Evolutionary conservation across 495 filamentous ascomycete genomes (phyloP).

Genomic region (Penicillium bialowiezense): DNA sequence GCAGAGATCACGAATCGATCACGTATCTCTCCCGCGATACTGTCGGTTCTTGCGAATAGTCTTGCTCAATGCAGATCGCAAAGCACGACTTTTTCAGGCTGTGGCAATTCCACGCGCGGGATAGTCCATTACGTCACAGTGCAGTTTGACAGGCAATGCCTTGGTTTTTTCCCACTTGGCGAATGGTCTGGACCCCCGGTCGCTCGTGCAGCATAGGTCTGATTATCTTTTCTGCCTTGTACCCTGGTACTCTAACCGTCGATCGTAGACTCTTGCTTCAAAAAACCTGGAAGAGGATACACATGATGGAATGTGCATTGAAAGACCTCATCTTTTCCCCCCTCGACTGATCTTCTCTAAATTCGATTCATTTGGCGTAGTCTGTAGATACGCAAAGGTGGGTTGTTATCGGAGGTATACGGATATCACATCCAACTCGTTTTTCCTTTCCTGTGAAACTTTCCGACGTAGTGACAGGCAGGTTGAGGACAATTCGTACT

Average conservation of each 20-base stretch:
- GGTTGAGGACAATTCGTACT: too few species aligned
- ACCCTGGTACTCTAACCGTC: not conserved
- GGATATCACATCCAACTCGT: not conserved
- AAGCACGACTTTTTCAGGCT: not conserved
- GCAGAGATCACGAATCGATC: not conserved
- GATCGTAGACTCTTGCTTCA: not conserved
- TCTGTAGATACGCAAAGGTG: not conserved
- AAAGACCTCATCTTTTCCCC: not conserved
- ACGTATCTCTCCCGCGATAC: not conserved
- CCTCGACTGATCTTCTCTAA: not conserved
- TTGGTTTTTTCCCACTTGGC: conserved; percentile 22
- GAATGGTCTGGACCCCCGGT: conserved; percentile 17
- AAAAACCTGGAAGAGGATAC: not conserved
- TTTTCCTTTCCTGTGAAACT: not conserved
- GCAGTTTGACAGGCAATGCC: conserved; percentile 23
- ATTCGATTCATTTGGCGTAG: not conserved
- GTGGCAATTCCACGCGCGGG: conserved; percentile 14
- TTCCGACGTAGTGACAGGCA: not conserved
- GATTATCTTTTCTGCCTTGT: not conserved
- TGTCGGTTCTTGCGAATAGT: not conserved
- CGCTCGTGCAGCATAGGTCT: conserved; percentile 11
- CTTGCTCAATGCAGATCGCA: not conserved
- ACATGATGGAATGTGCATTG: not conserved
- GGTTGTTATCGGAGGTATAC: not conserved
- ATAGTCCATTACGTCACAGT: conserved; percentile 22